Percentiles rank a stretch among this genome's conserved stretches.
Evolutionary conservation across 176 grass and related monocot genomes (phyloP).

Genomic region (Microstegium vimineum): DNA sequence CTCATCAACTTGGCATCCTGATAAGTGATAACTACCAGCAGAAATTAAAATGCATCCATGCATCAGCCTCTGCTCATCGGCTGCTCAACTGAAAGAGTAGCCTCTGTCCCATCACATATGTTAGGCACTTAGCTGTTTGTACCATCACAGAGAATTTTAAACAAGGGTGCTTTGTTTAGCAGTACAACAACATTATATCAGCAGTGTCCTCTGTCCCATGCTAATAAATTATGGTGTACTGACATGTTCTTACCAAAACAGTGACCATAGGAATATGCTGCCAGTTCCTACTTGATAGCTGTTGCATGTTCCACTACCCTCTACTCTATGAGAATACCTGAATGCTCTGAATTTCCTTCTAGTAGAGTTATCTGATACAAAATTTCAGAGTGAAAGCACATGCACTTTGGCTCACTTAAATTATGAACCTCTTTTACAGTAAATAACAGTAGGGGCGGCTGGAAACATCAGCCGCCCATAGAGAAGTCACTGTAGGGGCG

Average conservation of each 20-base stretch:
- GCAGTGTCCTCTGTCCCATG: constrained; percentile 14
- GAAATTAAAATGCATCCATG: no score
- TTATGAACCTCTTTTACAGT: no score
- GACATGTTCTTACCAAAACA: constrained; percentile 36
- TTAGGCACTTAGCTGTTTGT: constrained; percentile 26
- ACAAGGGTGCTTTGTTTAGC: constrained; percentile 6
- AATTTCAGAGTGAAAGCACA: background rate
- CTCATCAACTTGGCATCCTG: no score
- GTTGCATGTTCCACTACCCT: constrained; percentile 11
- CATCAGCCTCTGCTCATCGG: no score
- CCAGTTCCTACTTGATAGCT: background rate
- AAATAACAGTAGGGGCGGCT: no score
- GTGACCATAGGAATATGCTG: background rate
- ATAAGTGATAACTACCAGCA: no score
- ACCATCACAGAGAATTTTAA: background rate
- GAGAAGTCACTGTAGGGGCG: no score
- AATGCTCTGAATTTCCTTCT: background rate
- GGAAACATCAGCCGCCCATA: no score
- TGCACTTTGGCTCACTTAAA: background rate
- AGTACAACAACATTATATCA: constrained; percentile 3
- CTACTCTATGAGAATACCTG: background rate
- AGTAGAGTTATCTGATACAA: background rate
- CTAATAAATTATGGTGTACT: constrained; percentile 13
- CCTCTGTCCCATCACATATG: no score
- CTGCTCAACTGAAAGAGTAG: no score